Evolutionary conservation across 176 grass and related monocot genomes (phyloP).

Genomic region (Thalia dealbata): DNA sequence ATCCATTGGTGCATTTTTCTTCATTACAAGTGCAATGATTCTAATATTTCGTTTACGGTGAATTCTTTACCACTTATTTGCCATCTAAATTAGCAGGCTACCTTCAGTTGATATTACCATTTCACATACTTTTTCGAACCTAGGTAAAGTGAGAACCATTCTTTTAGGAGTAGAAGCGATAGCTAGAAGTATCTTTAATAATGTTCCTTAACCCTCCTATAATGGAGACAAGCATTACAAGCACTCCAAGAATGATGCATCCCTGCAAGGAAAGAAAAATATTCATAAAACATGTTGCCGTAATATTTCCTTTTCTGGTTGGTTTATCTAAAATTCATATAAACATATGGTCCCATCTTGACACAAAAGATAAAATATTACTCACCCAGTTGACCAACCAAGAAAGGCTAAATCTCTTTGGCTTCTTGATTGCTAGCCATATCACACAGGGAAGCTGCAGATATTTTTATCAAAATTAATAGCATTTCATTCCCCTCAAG

Average conservation of each 20-base stretch:
- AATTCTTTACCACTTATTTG: too few species aligned
- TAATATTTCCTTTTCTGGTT: too few species aligned
- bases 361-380: too few species aligned
- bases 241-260: conserved; percentile 6
- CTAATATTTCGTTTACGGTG: too few species aligned
- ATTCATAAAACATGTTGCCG: too few species aligned
- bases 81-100: too few species aligned
- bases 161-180: conserved; percentile 1
- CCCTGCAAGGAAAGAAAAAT: not conserved
- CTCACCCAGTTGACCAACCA: conserved; percentile 8
- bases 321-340: too few species aligned
- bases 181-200: conserved; percentile 5
- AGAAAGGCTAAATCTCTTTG: conserved; percentile 16
- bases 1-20: too few species aligned
- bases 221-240: conserved; percentile 8
- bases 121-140: not conserved
- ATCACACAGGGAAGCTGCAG: conserved; percentile 19
- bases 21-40: too few species aligned
- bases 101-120: too few species aligned
- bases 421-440: conserved; percentile 20
- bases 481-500: too few species aligned
- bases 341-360: too few species aligned
- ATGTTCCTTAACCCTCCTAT: conserved; percentile 5
- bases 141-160: not conserved
- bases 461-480: not conserved